Evolutionary conservation across 148 eudicot species (phyloP).

Genomic region (Chenopodium album): DNA sequence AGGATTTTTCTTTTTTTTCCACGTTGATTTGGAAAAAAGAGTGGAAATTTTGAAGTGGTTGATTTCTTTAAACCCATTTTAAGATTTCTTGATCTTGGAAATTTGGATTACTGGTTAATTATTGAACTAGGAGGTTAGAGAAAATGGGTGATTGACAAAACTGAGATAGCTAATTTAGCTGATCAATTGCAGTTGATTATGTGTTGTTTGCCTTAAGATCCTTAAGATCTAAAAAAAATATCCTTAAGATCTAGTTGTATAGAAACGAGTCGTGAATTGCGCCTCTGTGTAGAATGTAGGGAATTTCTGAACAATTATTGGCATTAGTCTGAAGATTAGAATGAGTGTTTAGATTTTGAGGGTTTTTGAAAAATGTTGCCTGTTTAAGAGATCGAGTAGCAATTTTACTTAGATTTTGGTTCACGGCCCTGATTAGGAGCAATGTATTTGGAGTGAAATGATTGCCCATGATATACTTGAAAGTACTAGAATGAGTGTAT

Average conservation of each 20-base stretch:
- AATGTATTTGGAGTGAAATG: background rate
- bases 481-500: background rate
- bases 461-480: background rate
- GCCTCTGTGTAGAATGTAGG: background rate
- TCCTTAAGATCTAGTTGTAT: background rate
- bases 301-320: too few relatives aligned
- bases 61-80: background rate
- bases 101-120: background rate
- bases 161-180: background rate
- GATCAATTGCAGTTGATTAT: constrained; percentile 1
- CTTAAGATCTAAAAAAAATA: background rate
- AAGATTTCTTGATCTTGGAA: background rate
- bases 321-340: background rate
- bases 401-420: background rate
- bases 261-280: background rate
- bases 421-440: background rate
- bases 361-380: background rate
- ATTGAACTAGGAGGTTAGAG: background rate
- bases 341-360: background rate
- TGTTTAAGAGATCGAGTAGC: background rate
- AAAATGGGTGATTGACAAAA: constrained; percentile 1
- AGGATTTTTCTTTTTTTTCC: background rate
- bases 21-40: background rate
- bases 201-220: background rate
- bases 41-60: background rate